phyloP scores from a whole-genome alignment of 192 early-diverging fungal genomes.

The Backusella macrospora region DNA sequence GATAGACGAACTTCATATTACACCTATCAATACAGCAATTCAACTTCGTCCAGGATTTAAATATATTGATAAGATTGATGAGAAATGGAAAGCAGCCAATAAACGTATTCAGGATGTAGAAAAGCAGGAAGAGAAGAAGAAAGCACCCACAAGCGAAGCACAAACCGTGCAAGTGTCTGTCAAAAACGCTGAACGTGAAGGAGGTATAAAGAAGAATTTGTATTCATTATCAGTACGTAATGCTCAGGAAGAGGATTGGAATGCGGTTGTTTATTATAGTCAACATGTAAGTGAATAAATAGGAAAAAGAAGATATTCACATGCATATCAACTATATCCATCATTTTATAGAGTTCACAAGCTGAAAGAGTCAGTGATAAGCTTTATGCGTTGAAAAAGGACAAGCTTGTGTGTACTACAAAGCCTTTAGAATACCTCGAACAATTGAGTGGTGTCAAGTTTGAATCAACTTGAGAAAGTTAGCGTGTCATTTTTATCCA shows the following conservation, averaged over 20 bases:
- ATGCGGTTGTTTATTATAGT: conserved; percentile 65
- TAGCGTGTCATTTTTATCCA: neutral
- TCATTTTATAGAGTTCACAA: conserved; percentile 25
- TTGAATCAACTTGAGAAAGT: neutral
- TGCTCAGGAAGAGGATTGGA: conserved; percentile 77
- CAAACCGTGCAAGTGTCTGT: conserved; percentile 58
- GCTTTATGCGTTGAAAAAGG: conserved; percentile 39
- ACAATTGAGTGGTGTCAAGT: conserved; percentile 19
- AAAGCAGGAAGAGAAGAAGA: conserved; percentile 58
- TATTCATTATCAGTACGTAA: conserved; percentile 62
- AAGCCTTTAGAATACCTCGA: conserved; percentile 41
- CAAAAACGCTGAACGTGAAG: conserved; percentile 64
- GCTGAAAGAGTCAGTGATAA: conserved; percentile 42
- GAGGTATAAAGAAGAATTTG: conserved; percentile 58
- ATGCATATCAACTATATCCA: neutral
- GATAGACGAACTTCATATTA: conserved; percentile 84
- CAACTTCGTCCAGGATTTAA: conserved; percentile 89
- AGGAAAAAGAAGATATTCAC: neutral
- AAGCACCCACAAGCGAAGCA: conserved; percentile 39
- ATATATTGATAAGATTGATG: conserved; percentile 89
- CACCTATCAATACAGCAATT: conserved; percentile 69
- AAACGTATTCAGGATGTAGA: conserved; percentile 67
- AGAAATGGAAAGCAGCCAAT: conserved; percentile 73
- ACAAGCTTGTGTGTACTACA: conserved; percentile 38
- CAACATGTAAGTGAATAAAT: conserved; percentile 44